A percentile compares a stretch with the other conserved stretches of the same genome.
Conservation (phyloP, 768 basidiomycete genomes). For the Mrakia frigida region DNA sequence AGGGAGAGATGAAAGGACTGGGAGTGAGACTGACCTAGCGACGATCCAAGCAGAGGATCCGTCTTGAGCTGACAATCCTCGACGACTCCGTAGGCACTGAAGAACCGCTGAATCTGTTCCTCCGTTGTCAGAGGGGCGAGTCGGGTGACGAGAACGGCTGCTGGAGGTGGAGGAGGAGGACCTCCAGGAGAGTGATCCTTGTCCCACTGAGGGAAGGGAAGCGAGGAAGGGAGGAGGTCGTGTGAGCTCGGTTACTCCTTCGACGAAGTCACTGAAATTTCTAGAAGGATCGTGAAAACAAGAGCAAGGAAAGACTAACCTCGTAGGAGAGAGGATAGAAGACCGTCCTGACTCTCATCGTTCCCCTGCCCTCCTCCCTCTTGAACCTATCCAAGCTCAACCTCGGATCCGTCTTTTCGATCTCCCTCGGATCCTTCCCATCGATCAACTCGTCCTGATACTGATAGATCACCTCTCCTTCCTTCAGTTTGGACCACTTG, state of each 20-base stretch:
- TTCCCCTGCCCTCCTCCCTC: neutral
- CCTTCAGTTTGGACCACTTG: neutral
- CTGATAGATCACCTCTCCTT: neutral
- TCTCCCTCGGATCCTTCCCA: neutral
- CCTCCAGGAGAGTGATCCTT: conserved; percentile 62
- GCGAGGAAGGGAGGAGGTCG: conserved; percentile 1
- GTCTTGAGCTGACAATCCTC: conserved; percentile 68
- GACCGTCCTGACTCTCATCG: neutral
- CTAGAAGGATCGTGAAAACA: neutral
- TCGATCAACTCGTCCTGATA: neutral
- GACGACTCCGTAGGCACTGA: conserved; percentile 60
- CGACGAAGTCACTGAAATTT: too few relatives aligned
- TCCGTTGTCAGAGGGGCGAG: conserved; percentile 68
- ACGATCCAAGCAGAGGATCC: conserved; percentile 71
- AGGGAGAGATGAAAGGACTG: neutral
- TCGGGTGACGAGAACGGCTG: conserved; percentile 63
- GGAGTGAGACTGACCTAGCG: conserved; percentile 53
- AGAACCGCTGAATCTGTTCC: conserved; percentile 60
- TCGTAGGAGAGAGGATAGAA: conserved; percentile 7
- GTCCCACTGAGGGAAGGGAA: conserved; percentile 58
- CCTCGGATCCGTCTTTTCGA: conserved; percentile 17
- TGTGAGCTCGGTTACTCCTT: neutral
- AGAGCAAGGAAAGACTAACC: neutral
- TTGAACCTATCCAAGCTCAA: neutral
- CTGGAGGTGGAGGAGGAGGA: conserved; percentile 69